Base-by-base conservation (phyloP, 768 basidiomycete genomes). In the Agaricus bisporus region DNA sequence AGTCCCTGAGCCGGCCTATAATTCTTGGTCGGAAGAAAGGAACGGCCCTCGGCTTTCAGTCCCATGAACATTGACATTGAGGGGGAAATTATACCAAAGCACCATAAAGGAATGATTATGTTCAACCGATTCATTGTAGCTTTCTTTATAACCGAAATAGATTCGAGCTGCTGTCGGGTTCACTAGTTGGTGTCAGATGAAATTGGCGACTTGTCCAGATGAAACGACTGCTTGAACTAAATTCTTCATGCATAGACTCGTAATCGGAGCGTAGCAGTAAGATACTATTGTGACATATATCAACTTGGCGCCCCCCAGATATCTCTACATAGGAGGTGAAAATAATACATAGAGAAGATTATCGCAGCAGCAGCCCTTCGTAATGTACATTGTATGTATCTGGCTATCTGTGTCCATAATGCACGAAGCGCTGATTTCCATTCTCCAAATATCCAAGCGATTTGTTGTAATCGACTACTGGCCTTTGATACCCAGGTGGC, bases 131-230 rank as follows among this genome's bases (percentile, higher is more conserved):
- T 22, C 22, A 22, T 22, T 22, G 22, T 5, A 20, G 1, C 18
- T 51, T 37, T 47, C 20, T 26, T 26, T 54, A 1, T 43, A 79
- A 77, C 75, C 77, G 3, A 77, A 22, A 75, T 63, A 61, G 60
- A 22, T 64, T 76, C 1, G 75, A 39, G 17, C 58, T 71, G 15
- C 41, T 80, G 15, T 64, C 70, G 2, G 66, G 68, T 14, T 79
- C 79, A 14, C 63, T 80, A 17, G 65, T 59, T 12, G 79, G 71
- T 4, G 29, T 74, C 74, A 49, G 74, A 61, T 68, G 35, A 78
- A 79, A 62, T 58, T 78, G 37, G 66, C 78, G 37, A 66, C 60
- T 55, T 71, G 59, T 28, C 63, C 64, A 14, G 58, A 63, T 17
- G 63, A 64, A 42, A 65, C 62, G 10, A 32, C 11, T 32, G 11